A percentile compares a stretch with the other conserved stretches of the same genome.
phyloP scores from a whole-genome alignment of 2,329 filamentous ascomycete genomes.

The Penicillium sp. region DNA sequence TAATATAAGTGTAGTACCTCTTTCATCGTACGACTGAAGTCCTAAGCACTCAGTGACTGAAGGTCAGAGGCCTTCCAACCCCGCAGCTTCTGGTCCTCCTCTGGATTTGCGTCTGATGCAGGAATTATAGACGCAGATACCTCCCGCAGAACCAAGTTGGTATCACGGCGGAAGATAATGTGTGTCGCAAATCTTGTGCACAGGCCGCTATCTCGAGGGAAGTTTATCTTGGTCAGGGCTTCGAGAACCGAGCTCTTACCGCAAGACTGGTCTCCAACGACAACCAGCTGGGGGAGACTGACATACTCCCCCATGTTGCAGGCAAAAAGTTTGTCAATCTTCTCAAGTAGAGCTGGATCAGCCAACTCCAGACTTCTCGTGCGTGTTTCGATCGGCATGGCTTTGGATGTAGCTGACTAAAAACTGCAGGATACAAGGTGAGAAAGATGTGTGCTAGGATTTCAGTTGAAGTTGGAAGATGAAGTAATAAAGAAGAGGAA shows the following conservation, averaged over 20 bases:
- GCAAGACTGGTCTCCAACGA: conserved; percentile 26
- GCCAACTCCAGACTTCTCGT: background rate
- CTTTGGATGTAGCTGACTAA: background rate
- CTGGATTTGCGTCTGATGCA: background rate
- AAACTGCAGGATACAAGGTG: background rate
- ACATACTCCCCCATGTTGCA: conserved; percentile 30
- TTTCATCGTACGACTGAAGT: conserved; percentile 20
- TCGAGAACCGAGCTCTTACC: conserved; percentile 32
- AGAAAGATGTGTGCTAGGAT: background rate
- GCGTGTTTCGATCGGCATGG: background rate
- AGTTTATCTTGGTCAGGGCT: conserved; percentile 30
- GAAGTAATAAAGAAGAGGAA: background rate
- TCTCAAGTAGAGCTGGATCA: conserved; percentile 23
- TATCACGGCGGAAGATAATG: conserved; percentile 36
- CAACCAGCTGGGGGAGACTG: conserved; percentile 30
- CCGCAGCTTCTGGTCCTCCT: conserved; percentile 6
- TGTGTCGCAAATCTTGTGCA: conserved; percentile 43
- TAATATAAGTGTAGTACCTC: conserved; percentile 17
- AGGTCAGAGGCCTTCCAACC: conserved; percentile 16
- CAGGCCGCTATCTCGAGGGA: conserved; percentile 33
- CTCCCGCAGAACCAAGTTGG: background rate
- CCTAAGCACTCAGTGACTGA: background rate
- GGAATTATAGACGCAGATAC: conserved; percentile 13
- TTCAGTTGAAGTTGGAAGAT: background rate
- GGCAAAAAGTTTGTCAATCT: conserved; percentile 33